A percentile compares a stretch with the other conserved stretches of the same genome.
These are phyloP conservation scores for Calcarisporium arbuscula DNA, from an alignment of 2,329 filamentous ascomycete genomes.

Conservation along the genomic window DNA sequence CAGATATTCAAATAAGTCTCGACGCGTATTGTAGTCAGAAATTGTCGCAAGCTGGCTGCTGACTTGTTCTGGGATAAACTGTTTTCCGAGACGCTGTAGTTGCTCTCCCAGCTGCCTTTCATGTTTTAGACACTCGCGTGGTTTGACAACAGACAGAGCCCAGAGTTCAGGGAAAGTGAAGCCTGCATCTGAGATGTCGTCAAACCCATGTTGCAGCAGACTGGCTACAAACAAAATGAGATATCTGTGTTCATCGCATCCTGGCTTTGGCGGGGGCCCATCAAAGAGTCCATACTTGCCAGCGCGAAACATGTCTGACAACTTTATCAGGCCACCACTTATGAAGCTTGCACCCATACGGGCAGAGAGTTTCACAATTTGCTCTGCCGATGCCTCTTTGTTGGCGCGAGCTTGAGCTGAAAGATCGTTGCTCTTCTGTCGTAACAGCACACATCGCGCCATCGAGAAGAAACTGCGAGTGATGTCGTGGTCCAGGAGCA, in stretches of 20 bases:
- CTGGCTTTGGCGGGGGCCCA: slow-evolving; percentile 30
- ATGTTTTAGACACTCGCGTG: slow-evolving; percentile 36
- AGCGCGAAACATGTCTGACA: slow-evolving; percentile 38
- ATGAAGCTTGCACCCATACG: slow-evolving; percentile 40
- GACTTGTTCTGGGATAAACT: slow-evolving; percentile 35
- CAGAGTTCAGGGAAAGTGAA: slow-evolving; percentile 46
- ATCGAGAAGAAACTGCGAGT: slow-evolving; percentile 42
- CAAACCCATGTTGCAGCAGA: slow-evolving; percentile 39
- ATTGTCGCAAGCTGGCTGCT: too few relatives aligned
- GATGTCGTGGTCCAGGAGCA: slow-evolving; percentile 43
- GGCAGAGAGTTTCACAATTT: slow-evolving; percentile 38
- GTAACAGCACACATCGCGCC: slow-evolving; percentile 31
- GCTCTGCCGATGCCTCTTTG: slow-evolving; percentile 33
- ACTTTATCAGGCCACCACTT: slow-evolving; percentile 34
- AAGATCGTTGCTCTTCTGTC: slow-evolving; percentile 7
- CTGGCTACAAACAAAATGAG: slow-evolving; percentile 45
- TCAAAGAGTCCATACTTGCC: slow-evolving; percentile 47
- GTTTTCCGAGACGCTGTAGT: slow-evolving; percentile 33
- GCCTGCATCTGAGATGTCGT: slow-evolving; percentile 40
- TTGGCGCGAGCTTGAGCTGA: slow-evolving; percentile 13
- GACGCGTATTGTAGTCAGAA: slow-evolving; percentile 43
- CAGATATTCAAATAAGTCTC: slow-evolving; percentile 41
- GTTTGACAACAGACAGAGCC: slow-evolving; percentile 45
- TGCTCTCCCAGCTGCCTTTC: slow-evolving; percentile 44
- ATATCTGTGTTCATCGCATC: slow-evolving; percentile 35